A percentile compares a stretch with the other conserved stretches of the same genome.
Evolutionary conservation across 768 basidiomycete species (phyloP).

Genomic region (Trametes maxima): DNA sequence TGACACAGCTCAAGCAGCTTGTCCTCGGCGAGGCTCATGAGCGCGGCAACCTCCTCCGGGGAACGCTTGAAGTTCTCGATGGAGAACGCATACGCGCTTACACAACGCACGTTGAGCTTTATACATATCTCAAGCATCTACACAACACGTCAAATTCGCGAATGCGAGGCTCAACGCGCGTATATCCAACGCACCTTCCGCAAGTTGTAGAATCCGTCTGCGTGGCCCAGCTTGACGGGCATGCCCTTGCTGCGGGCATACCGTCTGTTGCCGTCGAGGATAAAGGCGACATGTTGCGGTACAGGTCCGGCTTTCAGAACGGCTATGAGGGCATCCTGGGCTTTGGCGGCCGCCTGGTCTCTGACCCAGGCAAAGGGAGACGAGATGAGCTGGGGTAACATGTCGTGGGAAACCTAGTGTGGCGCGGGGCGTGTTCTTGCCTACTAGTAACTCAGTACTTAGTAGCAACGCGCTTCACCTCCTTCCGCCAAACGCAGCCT

Average conservation of each 20-base stretch:
- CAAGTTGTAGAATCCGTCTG: slow-evolving; percentile 80
- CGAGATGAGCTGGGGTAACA: slow-evolving; percentile 31
- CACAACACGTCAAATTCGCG: background rate
- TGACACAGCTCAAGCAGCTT: slow-evolving; percentile 77
- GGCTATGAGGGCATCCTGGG: slow-evolving; percentile 55
- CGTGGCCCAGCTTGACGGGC: slow-evolving; percentile 77
- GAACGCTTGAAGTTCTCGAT: slow-evolving; percentile 96
- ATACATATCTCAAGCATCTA: slow-evolving; percentile 89
- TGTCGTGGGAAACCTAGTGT: slow-evolving; percentile 24
- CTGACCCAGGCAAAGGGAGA: slow-evolving; percentile 28
- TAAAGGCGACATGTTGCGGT: slow-evolving; percentile 89
- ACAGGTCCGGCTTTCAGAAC: slow-evolving; percentile 82
- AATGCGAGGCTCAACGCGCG: background rate
- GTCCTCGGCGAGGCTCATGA: slow-evolving; percentile 84
- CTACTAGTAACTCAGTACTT: background rate
- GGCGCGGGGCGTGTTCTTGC: slow-evolving; percentile 9
- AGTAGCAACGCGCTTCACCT: background rate
- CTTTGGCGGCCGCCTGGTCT: slow-evolving; percentile 23
- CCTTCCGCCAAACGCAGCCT: background rate
- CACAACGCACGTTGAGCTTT: slow-evolving; percentile 74
- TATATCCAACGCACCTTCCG: slow-evolving; percentile 59
- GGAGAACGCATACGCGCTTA: slow-evolving; percentile 96
- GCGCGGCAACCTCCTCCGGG: slow-evolving; percentile 78
- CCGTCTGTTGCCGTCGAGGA: slow-evolving; percentile 97
- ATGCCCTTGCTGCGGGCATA: slow-evolving; percentile 75